phyloP scores from a whole-genome alignment of 2,329 filamentous ascomycete species.

The Ceratocystis cubensis region DNA sequence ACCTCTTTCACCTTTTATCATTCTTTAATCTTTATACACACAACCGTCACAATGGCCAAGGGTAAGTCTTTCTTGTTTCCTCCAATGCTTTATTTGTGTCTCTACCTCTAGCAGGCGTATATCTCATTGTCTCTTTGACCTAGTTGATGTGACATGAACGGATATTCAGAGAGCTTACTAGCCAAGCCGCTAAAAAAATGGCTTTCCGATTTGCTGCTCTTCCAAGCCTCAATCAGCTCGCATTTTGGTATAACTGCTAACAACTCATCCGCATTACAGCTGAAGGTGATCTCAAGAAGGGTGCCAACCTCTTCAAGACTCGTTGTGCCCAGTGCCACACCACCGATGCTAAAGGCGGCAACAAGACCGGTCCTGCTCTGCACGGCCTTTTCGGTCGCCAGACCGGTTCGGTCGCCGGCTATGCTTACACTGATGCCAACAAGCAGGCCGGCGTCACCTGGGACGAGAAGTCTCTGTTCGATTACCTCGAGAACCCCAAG shows the following conservation, averaged over 20 bases:
- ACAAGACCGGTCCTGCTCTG: conserved; percentile 97
- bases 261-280: not conserved
- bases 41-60: conserved; percentile 19
- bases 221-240: not conserved
- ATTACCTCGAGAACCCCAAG: conserved; percentile 99
- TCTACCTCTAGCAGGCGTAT: no score
- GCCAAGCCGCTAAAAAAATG: no score
- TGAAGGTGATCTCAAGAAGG: conserved; percentile 84
- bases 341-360: conserved; percentile 74
- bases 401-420: conserved; percentile 81
- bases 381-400: conserved; percentile 97
- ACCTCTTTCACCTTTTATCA: conserved; percentile 3
- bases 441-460: conserved; percentile 89
- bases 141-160: no score
- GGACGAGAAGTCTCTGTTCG: conserved; percentile 78
- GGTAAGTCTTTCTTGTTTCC: conserved; percentile 13
- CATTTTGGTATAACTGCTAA: not conserved
- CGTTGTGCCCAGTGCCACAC: conserved; percentile 98
- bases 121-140: no score
- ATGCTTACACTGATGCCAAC: conserved; percentile 98
- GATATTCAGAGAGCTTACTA: no score
- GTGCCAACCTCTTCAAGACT: conserved; percentile 98
- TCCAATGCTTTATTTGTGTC: not conserved
- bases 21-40: conserved; percentile 14
- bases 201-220: not conserved